Percentiles rank a stretch among this genome's conserved stretches.
Conservation (phyloP, 2,329 filamentous ascomycete species). For the Botrytis deweyae region DNA sequence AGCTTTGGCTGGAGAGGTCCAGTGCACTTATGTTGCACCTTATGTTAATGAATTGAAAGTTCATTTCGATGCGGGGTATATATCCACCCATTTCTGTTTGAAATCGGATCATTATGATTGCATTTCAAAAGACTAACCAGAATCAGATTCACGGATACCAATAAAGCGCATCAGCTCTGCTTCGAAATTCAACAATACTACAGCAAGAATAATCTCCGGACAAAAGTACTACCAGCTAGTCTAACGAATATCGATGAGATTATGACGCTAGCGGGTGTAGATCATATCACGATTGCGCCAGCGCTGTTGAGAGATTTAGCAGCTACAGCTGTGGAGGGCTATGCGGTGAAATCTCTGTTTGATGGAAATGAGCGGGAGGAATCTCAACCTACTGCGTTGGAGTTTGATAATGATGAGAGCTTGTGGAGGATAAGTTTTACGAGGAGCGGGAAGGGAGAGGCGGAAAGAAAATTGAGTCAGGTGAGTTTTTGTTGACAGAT, state of each 20-base stretch:
- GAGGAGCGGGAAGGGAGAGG: slow-evolving; percentile 47
- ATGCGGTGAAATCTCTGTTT: slow-evolving; percentile 27
- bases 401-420: slow-evolving; percentile 45
- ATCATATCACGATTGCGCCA: slow-evolving; percentile 60
- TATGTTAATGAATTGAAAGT: slow-evolving; percentile 66
- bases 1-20: slow-evolving; percentile 54
- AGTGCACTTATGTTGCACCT: slow-evolving; percentile 62
- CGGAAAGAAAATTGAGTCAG: slow-evolving; percentile 50
- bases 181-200: slow-evolving; percentile 56
- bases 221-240: slow-evolving; percentile 56
- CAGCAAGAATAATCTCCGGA: slow-evolving; percentile 43
- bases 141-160: slow-evolving; percentile 48
- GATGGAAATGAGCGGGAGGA: slow-evolving; percentile 22
- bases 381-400: neutral
- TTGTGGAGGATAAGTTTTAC: slow-evolving; percentile 53
- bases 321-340: slow-evolving; percentile 19
- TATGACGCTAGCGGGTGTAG: slow-evolving; percentile 55
- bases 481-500: slow-evolving; percentile 32
- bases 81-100: neutral
- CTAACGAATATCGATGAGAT: slow-evolving; percentile 58
- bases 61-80: slow-evolving; percentile 54
- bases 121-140: neutral
- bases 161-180: slow-evolving; percentile 43
- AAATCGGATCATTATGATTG: neutral
- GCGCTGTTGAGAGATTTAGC: slow-evolving; percentile 43